Percentiles rank a stretch among this genome's conserved stretches.
Conservation (phyloP, 1,139 yeast genomes). For the Yamadazyma trypodendri region DNA sequence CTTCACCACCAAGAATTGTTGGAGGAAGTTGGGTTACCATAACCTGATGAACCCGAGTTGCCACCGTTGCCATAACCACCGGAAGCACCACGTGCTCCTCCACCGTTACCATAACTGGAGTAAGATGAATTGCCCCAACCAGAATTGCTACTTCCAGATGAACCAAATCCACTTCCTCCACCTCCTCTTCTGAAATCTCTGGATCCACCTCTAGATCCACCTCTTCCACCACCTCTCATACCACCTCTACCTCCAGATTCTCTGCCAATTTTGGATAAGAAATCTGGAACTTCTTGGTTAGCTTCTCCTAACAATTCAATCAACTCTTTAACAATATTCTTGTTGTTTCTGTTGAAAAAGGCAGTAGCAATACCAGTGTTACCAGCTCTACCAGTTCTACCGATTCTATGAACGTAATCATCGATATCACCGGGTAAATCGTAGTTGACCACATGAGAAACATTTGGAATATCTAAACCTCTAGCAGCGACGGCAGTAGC, state of each 20-base stretch:
- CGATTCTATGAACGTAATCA: constrained; percentile 98
- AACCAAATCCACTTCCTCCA: constrained; percentile 24
- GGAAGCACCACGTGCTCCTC: background rate
- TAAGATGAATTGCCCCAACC: constrained; percentile 16
- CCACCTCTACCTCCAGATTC: constrained; percentile 62
- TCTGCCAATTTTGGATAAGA: constrained; percentile 77
- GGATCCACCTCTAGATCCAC: constrained; percentile 38
- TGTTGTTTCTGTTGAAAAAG: constrained; percentile 94
- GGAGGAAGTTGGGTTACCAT: constrained; percentile 21
- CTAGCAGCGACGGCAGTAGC: constrained; percentile 99
- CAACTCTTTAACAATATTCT: constrained; percentile 83
- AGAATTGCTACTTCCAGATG: constrained; percentile 23
- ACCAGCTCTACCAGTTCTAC: constrained; percentile 99
- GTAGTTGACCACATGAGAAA: constrained; percentile 94
- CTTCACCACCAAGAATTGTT: constrained; percentile 44
- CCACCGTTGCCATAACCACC: background rate
- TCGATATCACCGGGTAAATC: constrained; percentile 96
- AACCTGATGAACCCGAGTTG: constrained; percentile 9
- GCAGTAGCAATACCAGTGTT: constrained; percentile 98
- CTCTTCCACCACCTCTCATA: constrained; percentile 14
- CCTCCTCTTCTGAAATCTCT: constrained; percentile 55
- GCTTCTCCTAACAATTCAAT: constrained; percentile 89
- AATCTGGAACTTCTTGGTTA: constrained; percentile 94
- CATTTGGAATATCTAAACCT: constrained; percentile 99
- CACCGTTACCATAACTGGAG: constrained; percentile 19